phyloP scores from a whole-genome alignment of 2,329 filamentous ascomycete species.

The Akanthomyces muscarius region DNA sequence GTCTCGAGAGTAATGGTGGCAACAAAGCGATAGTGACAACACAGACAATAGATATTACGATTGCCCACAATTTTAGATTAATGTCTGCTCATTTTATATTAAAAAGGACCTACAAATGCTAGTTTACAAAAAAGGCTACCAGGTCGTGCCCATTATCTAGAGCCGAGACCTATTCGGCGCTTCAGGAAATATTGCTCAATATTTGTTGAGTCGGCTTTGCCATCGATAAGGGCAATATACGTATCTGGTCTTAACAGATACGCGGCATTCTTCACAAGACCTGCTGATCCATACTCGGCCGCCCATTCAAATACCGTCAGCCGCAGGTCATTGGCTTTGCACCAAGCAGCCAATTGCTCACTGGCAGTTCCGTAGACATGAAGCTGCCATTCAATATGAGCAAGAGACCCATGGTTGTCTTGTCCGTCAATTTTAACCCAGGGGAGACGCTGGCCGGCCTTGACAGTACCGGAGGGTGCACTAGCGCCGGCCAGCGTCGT shows the following conservation, averaged over 20 bases:
- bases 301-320: constrained; percentile 13
- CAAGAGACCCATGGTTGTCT: constrained; percentile 1
- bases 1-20: too few species aligned
- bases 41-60: too few species aligned
- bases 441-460: constrained; percentile 9
- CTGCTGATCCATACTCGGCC: background rate
- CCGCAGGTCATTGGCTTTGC: background rate
- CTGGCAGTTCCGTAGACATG: constrained; percentile 10
- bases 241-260: constrained; percentile 15
- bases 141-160: background rate
- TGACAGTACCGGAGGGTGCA: background rate
- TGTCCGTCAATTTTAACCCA: constrained; percentile 1
- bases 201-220: background rate
- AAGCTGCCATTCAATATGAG: constrained; percentile 13
- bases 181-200: constrained; percentile 8
- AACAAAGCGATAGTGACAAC: too few species aligned
- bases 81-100: background rate
- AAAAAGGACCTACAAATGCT: background rate
- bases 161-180: background rate
- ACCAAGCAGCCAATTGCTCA: constrained; percentile 3
- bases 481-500: background rate
- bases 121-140: background rate
- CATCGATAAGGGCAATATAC: constrained; percentile 11
- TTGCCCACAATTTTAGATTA: too few species aligned
- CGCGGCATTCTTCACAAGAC: background rate